phyloP scores from a whole-genome alignment of 2,329 filamentous ascomycete species.

The Pseudocercospora crystallina region DNA sequence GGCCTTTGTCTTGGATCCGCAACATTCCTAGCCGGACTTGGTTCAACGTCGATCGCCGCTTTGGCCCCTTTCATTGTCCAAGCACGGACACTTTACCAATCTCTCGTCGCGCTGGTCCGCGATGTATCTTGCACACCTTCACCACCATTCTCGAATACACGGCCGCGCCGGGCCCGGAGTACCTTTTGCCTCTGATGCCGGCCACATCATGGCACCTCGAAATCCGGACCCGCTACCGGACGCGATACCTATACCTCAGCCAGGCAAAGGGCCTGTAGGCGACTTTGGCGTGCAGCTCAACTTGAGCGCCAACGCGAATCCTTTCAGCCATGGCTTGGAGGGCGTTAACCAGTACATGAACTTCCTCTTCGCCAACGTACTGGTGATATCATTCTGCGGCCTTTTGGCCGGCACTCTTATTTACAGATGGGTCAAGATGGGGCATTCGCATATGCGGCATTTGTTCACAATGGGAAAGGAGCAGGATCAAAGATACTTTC shows the following conservation, averaged over 20 bases:
- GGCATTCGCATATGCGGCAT: constrained; percentile 46
- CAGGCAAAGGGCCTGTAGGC: constrained; percentile 6
- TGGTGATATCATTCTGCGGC: constrained; percentile 39
- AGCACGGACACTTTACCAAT: constrained; percentile 7
- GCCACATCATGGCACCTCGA: constrained; percentile 21
- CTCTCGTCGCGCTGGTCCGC: constrained; percentile 20
- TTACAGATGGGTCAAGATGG: constrained; percentile 44
- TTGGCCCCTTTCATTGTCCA: constrained; percentile 10
- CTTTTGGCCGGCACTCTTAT: constrained; percentile 40
- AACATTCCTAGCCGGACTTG: constrained; percentile 6
- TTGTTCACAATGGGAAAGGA: constrained; percentile 45
- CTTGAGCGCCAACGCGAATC: constrained; percentile 21
- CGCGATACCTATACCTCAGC: constrained; percentile 13
- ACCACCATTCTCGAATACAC: constrained; percentile 9
- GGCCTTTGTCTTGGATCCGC: neutral
- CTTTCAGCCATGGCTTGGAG: constrained; percentile 42
- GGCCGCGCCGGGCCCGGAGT: constrained; percentile 8
- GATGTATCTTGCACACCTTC: constrained; percentile 27
- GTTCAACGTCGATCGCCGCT: constrained; percentile 7
- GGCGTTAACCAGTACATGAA: constrained; percentile 51
- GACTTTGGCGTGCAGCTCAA: constrained; percentile 21
- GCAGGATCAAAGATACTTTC: constrained; percentile 47
- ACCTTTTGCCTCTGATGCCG: constrained; percentile 17
- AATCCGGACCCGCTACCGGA: constrained; percentile 17
- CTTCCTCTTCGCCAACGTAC: constrained; percentile 47